Evolutionary conservation across 108 stramenopile genomes (phyloP).

Genomic region (Asterionellopsis glacialis): DNA sequence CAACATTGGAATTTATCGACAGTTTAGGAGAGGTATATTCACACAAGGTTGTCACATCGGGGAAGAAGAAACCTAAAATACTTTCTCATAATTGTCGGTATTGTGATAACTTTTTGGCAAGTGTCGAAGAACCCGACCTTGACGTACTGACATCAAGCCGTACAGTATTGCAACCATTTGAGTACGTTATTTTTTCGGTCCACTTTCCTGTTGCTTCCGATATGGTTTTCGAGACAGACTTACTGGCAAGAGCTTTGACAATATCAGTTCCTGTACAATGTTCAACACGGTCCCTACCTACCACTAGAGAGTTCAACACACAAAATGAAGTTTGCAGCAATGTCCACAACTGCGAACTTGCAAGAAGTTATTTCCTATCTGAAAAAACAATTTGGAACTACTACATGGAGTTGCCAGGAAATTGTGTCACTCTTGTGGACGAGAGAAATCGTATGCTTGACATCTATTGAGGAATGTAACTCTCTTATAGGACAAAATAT

Average conservation of each 20-base stretch:
- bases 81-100: too few relatives aligned
- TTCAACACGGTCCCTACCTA: too few relatives aligned
- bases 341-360: background rate
- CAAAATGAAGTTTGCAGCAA: background rate
- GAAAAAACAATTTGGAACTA: slow-evolving; percentile 4
- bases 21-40: background rate
- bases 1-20: background rate
- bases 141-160: background rate
- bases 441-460: background rate
- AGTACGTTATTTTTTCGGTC: background rate
- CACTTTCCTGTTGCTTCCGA: slow-evolving; percentile 2
- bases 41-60: too few relatives aligned
- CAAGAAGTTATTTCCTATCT: background rate
- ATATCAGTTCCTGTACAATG: background rate
- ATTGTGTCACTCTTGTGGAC: background rate
- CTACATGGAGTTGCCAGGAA: slow-evolving; percentile 5
- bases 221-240: slow-evolving; percentile 2
- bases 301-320: background rate
- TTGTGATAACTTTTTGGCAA: too few relatives aligned
- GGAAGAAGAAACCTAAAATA: too few relatives aligned
- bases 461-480: too few relatives aligned
- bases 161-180: background rate
- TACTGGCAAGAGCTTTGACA: slow-evolving; percentile 1
- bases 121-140: too few relatives aligned
- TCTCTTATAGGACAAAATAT: too few relatives aligned